A percentile compares a stretch with the other conserved stretches of the same genome.
Evolutionary conservation across 2,329 filamentous ascomycete species (phyloP).

Genomic region (Venturia oleaginea): DNA sequence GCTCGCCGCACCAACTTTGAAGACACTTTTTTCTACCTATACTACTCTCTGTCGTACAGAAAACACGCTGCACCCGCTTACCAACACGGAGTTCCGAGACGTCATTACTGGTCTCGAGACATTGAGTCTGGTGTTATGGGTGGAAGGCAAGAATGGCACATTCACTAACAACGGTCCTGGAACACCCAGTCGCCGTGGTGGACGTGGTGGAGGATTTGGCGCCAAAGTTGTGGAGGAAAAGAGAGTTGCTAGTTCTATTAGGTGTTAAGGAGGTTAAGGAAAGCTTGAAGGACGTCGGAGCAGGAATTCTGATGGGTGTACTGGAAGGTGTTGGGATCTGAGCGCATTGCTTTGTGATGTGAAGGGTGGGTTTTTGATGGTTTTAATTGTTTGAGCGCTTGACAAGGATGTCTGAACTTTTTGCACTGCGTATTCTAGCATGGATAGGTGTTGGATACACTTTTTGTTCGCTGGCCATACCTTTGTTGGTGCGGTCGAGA

Average conservation of each 20-base stretch:
- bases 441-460: background rate
- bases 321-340: slow-evolving; percentile 19
- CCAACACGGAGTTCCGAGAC: slow-evolving; percentile 87
- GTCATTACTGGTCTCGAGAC: slow-evolving; percentile 86
- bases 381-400: background rate
- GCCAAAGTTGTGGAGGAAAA: slow-evolving; percentile 16
- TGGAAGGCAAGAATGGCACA: slow-evolving; percentile 51
- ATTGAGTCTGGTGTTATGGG: slow-evolving; percentile 63
- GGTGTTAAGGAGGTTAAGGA: slow-evolving; percentile 25
- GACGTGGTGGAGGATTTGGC: slow-evolving; percentile 11
- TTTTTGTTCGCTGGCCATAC: background rate
- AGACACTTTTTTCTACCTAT: slow-evolving; percentile 77
- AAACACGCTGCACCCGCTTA: slow-evolving; percentile 81
- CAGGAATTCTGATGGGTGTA: slow-evolving; percentile 27
- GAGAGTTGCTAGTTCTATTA: slow-evolving; percentile 26
- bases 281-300: slow-evolving; percentile 25
- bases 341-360: background rate
- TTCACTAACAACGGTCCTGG: slow-evolving; percentile 16
- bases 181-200: slow-evolving; percentile 12
- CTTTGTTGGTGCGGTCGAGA: background rate
- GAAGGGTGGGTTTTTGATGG: background rate
- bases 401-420: background rate
- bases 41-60: slow-evolving; percentile 73
- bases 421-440: background rate
- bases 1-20: slow-evolving; percentile 63